Evolutionary conservation across 1,284 basidiomycete species (phyloP).

Genomic region (Wallemia ichthyophaga): DNA sequence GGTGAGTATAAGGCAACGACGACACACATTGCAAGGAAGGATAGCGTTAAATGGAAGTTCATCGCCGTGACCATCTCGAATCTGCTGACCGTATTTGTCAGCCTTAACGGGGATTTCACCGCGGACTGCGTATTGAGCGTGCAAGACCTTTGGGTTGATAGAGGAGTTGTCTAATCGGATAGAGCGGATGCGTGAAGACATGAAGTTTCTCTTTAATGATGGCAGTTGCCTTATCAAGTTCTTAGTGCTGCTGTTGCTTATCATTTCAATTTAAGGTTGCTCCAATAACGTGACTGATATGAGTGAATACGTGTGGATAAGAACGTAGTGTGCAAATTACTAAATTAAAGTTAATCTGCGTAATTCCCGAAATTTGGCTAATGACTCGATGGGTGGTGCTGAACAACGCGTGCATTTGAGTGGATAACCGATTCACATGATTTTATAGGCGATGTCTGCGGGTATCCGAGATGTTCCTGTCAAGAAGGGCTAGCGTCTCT

Average conservation of each 20-base stretch:
- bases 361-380: background rate
- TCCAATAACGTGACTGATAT: too few relatives aligned
- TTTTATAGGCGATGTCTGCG: background rate
- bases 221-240: too few relatives aligned
- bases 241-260: too few relatives aligned
- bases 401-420: background rate
- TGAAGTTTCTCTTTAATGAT: background rate
- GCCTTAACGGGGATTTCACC: conserved; percentile 88
- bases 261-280: too few relatives aligned
- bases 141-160: conserved; percentile 48
- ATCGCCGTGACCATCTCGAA: conserved; percentile 23
- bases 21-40: conserved; percentile 72
- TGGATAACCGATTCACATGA: background rate
- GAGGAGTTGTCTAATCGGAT: conserved; percentile 3
- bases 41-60: conserved; percentile 56
- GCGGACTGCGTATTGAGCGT: conserved; percentile 87
- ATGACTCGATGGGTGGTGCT: background rate
- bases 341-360: too few relatives aligned
- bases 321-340: too few relatives aligned
- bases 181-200: background rate
- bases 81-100: conserved; percentile 41
- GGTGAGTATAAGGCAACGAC: background rate
- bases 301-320: too few relatives aligned
- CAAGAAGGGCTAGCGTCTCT: too few relatives aligned
- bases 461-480: too few relatives aligned